A percentile compares a stretch with the other conserved stretches of the same genome.
These are phyloP conservation scores for Backusella tuberculispora DNA, from an alignment of 192 early-diverging fungal genomes.

Conservation along the genomic window DNA sequence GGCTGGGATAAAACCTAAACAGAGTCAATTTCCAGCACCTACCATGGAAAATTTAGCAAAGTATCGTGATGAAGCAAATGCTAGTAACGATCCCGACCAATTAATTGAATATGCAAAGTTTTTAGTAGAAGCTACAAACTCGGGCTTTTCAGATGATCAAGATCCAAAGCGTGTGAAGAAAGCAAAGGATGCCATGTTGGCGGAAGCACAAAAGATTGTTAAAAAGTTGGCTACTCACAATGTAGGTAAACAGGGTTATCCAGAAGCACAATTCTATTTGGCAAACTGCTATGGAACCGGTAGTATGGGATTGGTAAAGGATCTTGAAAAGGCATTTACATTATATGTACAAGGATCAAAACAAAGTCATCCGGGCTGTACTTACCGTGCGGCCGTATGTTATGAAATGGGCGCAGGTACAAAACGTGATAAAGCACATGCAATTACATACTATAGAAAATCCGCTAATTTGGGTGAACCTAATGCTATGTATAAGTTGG, in stretches of 20 bases:
- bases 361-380: constrained; percentile 87
- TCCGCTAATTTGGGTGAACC: constrained; percentile 88
- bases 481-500: constrained; percentile 96
- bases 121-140: constrained; percentile 74
- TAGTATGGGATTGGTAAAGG: constrained; percentile 72
- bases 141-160: constrained; percentile 62
- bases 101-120: constrained; percentile 90
- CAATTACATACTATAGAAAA: constrained; percentile 94
- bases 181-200: constrained; percentile 70
- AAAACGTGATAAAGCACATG: constrained; percentile 78
- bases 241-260: constrained; percentile 72
- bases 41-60: constrained; percentile 44
- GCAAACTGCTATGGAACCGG: constrained; percentile 92
- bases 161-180: constrained; percentile 71
- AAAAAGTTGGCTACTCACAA: constrained; percentile 85
- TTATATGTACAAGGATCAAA: constrained; percentile 94
- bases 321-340: constrained; percentile 89
- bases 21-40: constrained; percentile 38
- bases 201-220: constrained; percentile 87
- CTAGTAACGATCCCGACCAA: constrained; percentile 69
- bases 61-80: constrained; percentile 54
- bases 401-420: constrained; percentile 96
- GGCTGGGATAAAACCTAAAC: constrained; percentile 21
- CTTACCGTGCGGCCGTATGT: constrained; percentile 94
- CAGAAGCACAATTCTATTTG: constrained; percentile 94